Conservation (phyloP, 2,329 filamentous ascomycete genomes). For the Microascus cirrosus region DNA sequence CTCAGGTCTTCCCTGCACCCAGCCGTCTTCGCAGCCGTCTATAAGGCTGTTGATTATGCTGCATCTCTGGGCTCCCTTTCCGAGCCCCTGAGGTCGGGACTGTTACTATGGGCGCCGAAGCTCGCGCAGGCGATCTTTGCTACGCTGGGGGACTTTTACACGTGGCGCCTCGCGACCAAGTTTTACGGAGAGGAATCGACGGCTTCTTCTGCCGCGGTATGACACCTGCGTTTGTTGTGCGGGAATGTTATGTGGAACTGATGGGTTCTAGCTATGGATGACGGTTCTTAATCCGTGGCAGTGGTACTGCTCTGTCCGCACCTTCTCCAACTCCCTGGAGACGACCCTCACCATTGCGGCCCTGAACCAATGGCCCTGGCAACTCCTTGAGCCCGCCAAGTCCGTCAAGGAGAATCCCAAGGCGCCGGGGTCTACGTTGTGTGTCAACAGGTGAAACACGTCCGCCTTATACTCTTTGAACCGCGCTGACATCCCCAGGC, state of each 20-base stretch:
- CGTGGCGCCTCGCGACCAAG: slow-evolving; percentile 67
- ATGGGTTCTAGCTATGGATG: slow-evolving; percentile 48
- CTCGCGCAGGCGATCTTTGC: slow-evolving; percentile 67
- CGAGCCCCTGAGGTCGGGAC: slow-evolving; percentile 37
- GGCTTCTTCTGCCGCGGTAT: slow-evolving; percentile 15
- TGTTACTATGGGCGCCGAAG: slow-evolving; percentile 65
- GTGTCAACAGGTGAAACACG: slow-evolving; percentile 5
- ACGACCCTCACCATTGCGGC: slow-evolving; percentile 75
- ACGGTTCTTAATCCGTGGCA: slow-evolving; percentile 79
- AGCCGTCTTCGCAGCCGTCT: slow-evolving; percentile 69
- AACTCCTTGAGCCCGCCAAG: slow-evolving; percentile 35
- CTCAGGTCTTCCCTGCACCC: slow-evolving; percentile 88
- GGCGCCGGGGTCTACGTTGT: slow-evolving; percentile 6
- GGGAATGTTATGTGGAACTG: neutral
- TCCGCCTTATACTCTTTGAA: neutral
- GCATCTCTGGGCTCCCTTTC: slow-evolving; percentile 16
- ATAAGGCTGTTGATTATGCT: slow-evolving; percentile 46
- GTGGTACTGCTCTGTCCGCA: slow-evolving; percentile 89
- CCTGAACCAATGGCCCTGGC: slow-evolving; percentile 80
- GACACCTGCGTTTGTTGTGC: slow-evolving; percentile 7
- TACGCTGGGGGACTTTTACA: slow-evolving; percentile 72
- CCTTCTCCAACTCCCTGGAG: slow-evolving; percentile 90
- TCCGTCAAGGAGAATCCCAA: slow-evolving; percentile 28
- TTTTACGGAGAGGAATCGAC: slow-evolving; percentile 50
- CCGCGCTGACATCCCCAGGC: slow-evolving; percentile 8